Evolutionary conservation across 331 rosid species (phyloP), one percentile per base, ranked within the genome.

Genomic region (Ulmus americana): DNA sequence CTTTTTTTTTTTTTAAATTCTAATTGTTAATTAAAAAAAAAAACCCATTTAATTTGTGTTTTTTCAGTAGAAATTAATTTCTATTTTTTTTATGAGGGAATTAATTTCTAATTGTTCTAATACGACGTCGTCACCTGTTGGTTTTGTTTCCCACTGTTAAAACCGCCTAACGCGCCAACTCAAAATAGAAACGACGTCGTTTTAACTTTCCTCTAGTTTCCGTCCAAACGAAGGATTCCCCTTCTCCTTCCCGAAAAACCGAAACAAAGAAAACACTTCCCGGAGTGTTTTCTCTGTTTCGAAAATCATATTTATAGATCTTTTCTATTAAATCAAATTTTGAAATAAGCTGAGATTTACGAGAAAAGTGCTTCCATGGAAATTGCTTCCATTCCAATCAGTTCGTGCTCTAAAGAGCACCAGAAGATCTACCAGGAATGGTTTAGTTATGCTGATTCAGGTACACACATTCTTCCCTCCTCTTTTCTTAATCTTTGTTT

Each of bases 391-490:
- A 44, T 64, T 18, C 80, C 91, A 48, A 46, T 65, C 6, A 61
- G 55, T 65, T 73, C 89, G 4, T 76, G 80, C 73, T 85, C 89
- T 46, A 81, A 78, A 66, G 96, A 85, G 55, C 74, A 80, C 56
- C 86, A 81, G 54, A 49, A 46, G 53, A 62, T 85, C 65, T 92
- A 86, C n/a, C 86, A 70, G 73, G 89, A 86, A 67, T 92, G 98
- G 98, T 92, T 92, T 71, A 76, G 61, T 66, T 82, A 47, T 73
- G 98, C 88, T 10, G 98, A 92, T 83, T 64, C 91, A 70, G 98
- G 98, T 92, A 62, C 15, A 0, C 45, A 10, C 14, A 40, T 3
- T 38, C 6, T 20, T 44, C 12, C 5, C 60, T 61, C 38, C 8
- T 52, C 47, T 63, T 13, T 60, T 6, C 2, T 6, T 20, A 20